Conservation (phyloP, 768 basidiomycete species). For the Pleurotus ostreatus region DNA sequence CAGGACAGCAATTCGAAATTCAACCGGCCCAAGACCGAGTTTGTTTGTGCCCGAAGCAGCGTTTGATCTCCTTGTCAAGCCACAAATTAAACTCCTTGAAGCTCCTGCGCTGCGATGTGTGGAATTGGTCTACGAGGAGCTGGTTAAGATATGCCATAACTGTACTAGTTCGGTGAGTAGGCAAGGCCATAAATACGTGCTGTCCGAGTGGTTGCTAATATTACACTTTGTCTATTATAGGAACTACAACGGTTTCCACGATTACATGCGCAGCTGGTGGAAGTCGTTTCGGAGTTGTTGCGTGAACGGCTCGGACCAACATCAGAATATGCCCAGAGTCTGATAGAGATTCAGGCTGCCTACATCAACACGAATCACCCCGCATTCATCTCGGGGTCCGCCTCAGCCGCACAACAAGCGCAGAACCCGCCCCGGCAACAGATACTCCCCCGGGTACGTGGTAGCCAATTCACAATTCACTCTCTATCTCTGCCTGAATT, state of each 20-base stretch:
- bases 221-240: slow-evolving; percentile 31
- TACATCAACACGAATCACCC: slow-evolving; percentile 99
- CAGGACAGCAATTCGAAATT: slow-evolving; percentile 96
- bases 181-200: background rate
- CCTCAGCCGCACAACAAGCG: slow-evolving; percentile 51
- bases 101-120: slow-evolving; percentile 94
- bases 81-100: slow-evolving; percentile 95
- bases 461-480: background rate
- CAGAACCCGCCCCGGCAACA: slow-evolving; percentile 37
- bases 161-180: slow-evolving; percentile 82
- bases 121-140: slow-evolving; percentile 96
- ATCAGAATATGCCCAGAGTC: slow-evolving; percentile 91
- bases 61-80: slow-evolving; percentile 95
- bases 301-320: slow-evolving; percentile 95
- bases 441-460: slow-evolving; percentile 51
- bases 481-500: slow-evolving; percentile 11
- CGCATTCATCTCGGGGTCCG: slow-evolving; percentile 81
- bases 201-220: too few species aligned
- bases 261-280: slow-evolving; percentile 89
- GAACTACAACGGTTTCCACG: slow-evolving; percentile 95
- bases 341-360: slow-evolving; percentile 96
- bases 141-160: slow-evolving; percentile 99
- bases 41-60: slow-evolving; percentile 96
- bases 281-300: slow-evolving; percentile 94
- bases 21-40: slow-evolving; percentile 94